Conservation (phyloP, 768 basidiomycete species). For the Phanerochaete sordida region DNA sequence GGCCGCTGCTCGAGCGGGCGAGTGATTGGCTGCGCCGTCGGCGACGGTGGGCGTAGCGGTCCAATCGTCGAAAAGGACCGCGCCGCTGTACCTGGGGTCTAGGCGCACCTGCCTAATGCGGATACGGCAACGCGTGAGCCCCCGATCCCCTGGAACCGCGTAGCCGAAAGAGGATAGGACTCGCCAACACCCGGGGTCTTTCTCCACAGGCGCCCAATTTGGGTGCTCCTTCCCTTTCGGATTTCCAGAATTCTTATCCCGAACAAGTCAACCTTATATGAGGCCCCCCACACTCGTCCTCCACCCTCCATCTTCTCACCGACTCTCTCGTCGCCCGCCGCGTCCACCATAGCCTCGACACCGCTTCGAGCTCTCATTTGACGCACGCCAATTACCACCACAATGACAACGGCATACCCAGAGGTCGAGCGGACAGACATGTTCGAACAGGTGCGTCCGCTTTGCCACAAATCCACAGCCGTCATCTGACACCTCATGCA, state of each 20-base stretch:
- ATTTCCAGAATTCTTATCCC: neutral
- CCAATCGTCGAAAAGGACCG: neutral
- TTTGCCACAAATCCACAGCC: neutral
- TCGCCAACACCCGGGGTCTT: conserved; percentile 2
- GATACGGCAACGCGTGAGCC: neutral
- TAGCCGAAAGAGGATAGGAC: neutral
- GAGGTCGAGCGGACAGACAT: conserved; percentile 8
- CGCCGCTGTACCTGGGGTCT: conserved; percentile 1
- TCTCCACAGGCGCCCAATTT: neutral
- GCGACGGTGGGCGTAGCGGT: neutral
- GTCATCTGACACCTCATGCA: conserved; percentile 19
- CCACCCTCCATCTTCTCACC: neutral
- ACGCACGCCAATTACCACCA: conserved; percentile 1
- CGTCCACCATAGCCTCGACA: neutral
- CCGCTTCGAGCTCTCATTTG: conserved; percentile 5
- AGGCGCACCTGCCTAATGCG: neutral
- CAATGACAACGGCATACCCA: conserved; percentile 5
- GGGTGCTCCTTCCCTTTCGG: neutral
- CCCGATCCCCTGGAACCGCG: neutral
- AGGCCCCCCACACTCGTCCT: neutral
- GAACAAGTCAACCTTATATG: neutral
- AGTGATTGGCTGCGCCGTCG: conserved; percentile 1
- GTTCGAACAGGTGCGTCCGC: conserved; percentile 14
- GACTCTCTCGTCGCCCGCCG: neutral
- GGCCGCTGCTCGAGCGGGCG: neutral